A percentile compares a stretch with the other conserved stretches of the same genome.
These are phyloP conservation scores for Melastoma candidum DNA, from an alignment of 441 rosid genomes.

Conservation along the genomic window DNA sequence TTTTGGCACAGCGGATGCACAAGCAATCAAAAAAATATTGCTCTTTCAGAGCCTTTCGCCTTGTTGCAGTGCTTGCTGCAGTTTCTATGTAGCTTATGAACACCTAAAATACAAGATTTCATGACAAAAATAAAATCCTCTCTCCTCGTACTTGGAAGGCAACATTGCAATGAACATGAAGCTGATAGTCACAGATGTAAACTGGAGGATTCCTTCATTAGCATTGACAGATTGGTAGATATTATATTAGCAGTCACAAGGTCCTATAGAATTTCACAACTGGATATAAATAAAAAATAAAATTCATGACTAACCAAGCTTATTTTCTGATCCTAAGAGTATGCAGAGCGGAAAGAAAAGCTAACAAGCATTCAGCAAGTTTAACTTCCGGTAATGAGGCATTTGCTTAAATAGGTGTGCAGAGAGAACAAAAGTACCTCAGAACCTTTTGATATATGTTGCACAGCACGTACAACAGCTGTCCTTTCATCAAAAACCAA, in stretches of 20 bases:
- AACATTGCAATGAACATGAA: background rate
- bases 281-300: too few species aligned
- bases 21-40: slow-evolving; percentile 79
- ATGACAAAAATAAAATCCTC: background rate
- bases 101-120: slow-evolving; percentile 29
- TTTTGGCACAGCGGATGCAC: slow-evolving; percentile 60
- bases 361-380: too few species aligned
- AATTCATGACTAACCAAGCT: too few species aligned
- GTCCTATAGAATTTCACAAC: too few species aligned
- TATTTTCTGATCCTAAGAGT: too few species aligned
- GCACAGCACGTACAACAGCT: slow-evolving; percentile 78
- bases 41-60: slow-evolving; percentile 76
- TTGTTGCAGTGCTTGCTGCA: slow-evolving; percentile 84
- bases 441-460: slow-evolving; percentile 46
- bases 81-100: slow-evolving; percentile 87
- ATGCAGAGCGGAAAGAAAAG: too few species aligned
- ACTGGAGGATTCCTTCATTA: background rate
- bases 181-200: background rate
- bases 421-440: slow-evolving; percentile 44
- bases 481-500: slow-evolving; percentile 68
- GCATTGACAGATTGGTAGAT: too few species aligned
- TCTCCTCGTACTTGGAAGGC: too few species aligned
- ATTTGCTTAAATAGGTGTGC: background rate
- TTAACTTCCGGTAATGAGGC: too few species aligned
- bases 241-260: too few species aligned